phyloP scores from a whole-genome alignment of 2,329 filamentous ascomycete species.

The Botrytis cinerea region DNA sequence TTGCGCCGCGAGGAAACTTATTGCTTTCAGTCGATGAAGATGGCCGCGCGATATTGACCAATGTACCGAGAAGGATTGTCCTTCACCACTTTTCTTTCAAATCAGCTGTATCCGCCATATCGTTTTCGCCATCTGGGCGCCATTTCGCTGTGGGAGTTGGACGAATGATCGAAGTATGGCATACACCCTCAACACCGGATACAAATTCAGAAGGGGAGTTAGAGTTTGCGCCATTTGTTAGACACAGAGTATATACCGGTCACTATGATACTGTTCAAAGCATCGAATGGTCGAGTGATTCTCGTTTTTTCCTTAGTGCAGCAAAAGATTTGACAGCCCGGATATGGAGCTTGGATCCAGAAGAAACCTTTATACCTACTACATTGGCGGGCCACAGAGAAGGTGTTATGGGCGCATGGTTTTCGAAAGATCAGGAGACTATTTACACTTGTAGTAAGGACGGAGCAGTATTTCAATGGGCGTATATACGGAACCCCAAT shows the following conservation, averaged over 20 bases:
- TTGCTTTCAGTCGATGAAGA: constrained; percentile 92
- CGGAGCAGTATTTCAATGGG: constrained; percentile 94
- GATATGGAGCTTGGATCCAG: constrained; percentile 89
- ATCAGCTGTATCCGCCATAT: constrained; percentile 75
- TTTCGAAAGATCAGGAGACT: constrained; percentile 88
- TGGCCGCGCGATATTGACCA: constrained; percentile 89
- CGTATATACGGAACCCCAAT: constrained; percentile 68
- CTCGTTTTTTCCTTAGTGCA: constrained; percentile 88
- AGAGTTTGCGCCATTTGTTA: constrained; percentile 92
- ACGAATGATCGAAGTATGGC: constrained; percentile 90
- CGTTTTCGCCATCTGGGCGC: constrained; percentile 87
- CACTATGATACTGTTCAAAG: constrained; percentile 86
- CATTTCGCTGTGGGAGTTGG: constrained; percentile 90
- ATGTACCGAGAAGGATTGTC: constrained; percentile 79
- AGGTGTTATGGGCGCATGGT: constrained; percentile 91
- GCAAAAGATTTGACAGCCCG: constrained; percentile 90
- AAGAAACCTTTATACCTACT: constrained; percentile 87
- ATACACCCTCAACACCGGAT: constrained; percentile 87
- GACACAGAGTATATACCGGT: constrained; percentile 80
- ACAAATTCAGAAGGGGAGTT: constrained; percentile 76
- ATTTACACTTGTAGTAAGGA: constrained; percentile 98
- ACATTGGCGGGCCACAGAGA: constrained; percentile 90
- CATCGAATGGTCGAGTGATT: constrained; percentile 95
- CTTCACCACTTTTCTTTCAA: constrained; percentile 97
- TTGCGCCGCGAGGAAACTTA: constrained; percentile 88